Evolutionary conservation across 805 yeast species (phyloP), one percentile per base, ranked within the genome.

Genomic region (Ogataea nonfermentans): DNA sequence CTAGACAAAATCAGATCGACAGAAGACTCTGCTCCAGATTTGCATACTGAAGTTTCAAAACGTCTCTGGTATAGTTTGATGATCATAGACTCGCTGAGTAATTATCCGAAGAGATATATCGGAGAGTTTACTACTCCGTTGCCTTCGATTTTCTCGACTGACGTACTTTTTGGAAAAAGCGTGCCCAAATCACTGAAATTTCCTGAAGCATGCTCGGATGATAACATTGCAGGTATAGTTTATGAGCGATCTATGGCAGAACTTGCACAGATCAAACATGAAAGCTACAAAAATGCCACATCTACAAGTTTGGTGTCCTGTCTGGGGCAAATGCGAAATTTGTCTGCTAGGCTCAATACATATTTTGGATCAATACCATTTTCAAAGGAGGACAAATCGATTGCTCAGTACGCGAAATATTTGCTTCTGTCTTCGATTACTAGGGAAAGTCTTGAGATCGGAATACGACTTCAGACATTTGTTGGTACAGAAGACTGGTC

Each of bases 61-160:
- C 38, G 59, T 13, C 32, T 55, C 3, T 55, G 56, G 51, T 49
- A 52, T 35, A 53, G 53, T 32, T 33, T 55, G 11, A 47, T 52
- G 32, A 53, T 55, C 16, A 49, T 55, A 15, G 59, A 55, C 34
- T 46, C 57, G 1, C 30, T 55, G 29, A 52, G 56, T 32, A 55
- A 53, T 27, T 51, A 52, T 32, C 55, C 56, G 6, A 41, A 45
- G n/a, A 43, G 52, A 24, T 33, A 49, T 17, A 51, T 53, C 17
- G 46, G 35, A 11, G 38, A 49, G 12, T 43, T 44, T 24, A 33
- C 42, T 2, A 52, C 59, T 0, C 48, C 56, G n/a, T 31, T 49
- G 14, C 59, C 59, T 3, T 24, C 41, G n/a, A 35, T 55, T 2
- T 25, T 48, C 4, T 44, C 49, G 12, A 37, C 48, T 8, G 37